Evolutionary conservation across 2,329 filamentous ascomycete genomes (phyloP), one percentile per base, ranked within the genome.

Genomic region (Colletotrichum sp.): DNA sequence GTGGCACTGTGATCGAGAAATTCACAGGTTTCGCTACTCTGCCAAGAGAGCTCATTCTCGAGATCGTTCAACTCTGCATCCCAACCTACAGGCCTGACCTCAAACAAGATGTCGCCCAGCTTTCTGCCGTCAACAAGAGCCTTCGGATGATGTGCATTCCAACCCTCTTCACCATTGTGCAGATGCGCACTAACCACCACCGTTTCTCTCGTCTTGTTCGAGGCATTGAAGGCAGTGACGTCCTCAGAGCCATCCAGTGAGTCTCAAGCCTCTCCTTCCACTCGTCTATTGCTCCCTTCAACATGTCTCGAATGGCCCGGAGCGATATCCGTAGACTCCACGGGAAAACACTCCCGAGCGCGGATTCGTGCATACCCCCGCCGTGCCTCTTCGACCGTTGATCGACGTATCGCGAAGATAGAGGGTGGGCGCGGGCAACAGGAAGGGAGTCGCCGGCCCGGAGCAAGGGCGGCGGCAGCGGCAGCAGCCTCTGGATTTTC

Each of bases 351-450:
- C 0, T 36, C 34, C 34, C 34, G 4, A 36, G 34, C 1, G 1
- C 34, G 3, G 34, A 36, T 16, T 0, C 34, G 13, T 36, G 1
- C 13, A 36, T 1, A 0, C 1, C 34, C 34, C 1, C 34, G 34
- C 34, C 1, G 13, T 14, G 34, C 7, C 34, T 6, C 34, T 36
- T 36, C 1, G 34, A 1, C 34, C 1, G 7, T 36, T 36, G 34
- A 36, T 16, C 14, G 34, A 36, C 7, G 34, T 14, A 36, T 36
- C 34, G 34, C 34, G 34, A 36, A 36, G 14, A 3, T 2, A 36
- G 34, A 36, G 34, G 34, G 34, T 36, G 34, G 34, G 34, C 34
- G 34, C 34, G 0, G 1, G 34, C 34, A 36, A 3, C 3, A 36
- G 34, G 34, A 16, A 16, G 34, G 34, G 2, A 0, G 34, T 38